Percentiles rank a stretch among this genome's conserved stretches.
phyloP scores from a whole-genome alignment of 1,284 basidiomycete genomes.

The Schizophyllum amplum region DNA sequence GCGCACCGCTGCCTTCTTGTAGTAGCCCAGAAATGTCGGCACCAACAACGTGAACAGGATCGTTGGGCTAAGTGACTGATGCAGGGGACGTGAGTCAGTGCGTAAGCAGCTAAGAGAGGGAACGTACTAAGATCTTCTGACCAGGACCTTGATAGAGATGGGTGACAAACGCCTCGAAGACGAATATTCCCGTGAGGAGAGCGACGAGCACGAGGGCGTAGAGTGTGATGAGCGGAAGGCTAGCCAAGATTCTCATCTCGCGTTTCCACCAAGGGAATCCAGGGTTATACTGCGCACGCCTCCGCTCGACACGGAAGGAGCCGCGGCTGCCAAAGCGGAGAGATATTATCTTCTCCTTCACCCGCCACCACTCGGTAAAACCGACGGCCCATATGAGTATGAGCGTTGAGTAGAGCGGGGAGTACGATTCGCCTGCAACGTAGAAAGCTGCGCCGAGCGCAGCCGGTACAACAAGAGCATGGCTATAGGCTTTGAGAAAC shows the following conservation, averaged over 20 bases:
- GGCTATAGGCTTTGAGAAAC: conserved; percentile 81
- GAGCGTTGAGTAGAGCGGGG: conserved; percentile 68
- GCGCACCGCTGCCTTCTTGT: conserved; percentile 60
- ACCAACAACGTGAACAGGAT: conserved; percentile 78
- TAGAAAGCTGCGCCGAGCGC: conserved; percentile 52
- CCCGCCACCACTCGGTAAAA: conserved; percentile 88
- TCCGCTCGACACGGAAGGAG: conserved; percentile 69
- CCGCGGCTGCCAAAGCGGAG: conserved; percentile 77
- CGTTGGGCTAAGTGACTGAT: conserved; percentile 74
- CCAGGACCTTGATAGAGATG: conserved; percentile 84
- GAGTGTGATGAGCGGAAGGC: conserved; percentile 71
- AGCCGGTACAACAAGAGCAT: conserved; percentile 65
- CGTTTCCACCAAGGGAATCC: conserved; percentile 66
- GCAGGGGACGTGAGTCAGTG: background rate
- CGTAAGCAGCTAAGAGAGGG: conserved; percentile 4
- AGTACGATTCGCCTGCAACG: conserved; percentile 64
- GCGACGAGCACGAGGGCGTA: conserved; percentile 69
- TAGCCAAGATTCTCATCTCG: conserved; percentile 68
- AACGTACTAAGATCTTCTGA: conserved; percentile 64
- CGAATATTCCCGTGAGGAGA: conserved; percentile 73
- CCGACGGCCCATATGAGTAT: conserved; percentile 74
- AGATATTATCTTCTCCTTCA: conserved; percentile 73
- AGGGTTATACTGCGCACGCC: conserved; percentile 58
- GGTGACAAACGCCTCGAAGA: conserved; percentile 84
- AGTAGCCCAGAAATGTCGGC: conserved; percentile 76